Percentiles rank a stretch among this genome's conserved stretches.
Evolutionary conservation across 495 filamentous ascomycete species (phyloP).

Genomic region (Penicillium coffeae): DNA sequence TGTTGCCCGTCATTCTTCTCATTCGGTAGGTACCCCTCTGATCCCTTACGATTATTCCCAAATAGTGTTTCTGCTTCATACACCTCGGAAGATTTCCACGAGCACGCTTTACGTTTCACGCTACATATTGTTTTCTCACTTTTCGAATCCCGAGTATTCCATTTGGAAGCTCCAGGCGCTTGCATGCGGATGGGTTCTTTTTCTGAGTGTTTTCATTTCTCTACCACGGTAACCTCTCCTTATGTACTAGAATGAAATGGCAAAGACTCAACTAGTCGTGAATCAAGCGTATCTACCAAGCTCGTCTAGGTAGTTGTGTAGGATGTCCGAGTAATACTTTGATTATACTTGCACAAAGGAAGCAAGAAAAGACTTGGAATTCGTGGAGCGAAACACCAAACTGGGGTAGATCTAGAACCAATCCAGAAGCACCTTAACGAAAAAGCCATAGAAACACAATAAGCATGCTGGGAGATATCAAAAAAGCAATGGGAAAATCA

Average conservation of each 20-base stretch:
- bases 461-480: slow-evolving; percentile 4
- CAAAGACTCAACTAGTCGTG: slow-evolving; percentile 9
- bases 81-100: slow-evolving; percentile 10
- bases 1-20: neutral
- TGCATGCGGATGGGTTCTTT: slow-evolving; percentile 12
- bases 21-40: neutral
- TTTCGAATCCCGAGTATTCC: slow-evolving; percentile 10
- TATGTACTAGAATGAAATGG: slow-evolving; percentile 21
- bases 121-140: neutral
- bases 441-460: slow-evolving; percentile 5
- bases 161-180: slow-evolving; percentile 14
- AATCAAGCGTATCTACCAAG: slow-evolving; percentile 4
- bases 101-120: neutral
- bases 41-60: neutral
- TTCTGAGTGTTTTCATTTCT: slow-evolving; percentile 1
- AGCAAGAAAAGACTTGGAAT: neutral
- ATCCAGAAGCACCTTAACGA: no score
- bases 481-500: slow-evolving; percentile 6
- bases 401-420: neutral
- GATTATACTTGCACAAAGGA: neutral
- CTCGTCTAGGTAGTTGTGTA: neutral
- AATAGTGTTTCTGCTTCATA: neutral
- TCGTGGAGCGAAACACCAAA: neutral
- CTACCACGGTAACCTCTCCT: slow-evolving; percentile 5
- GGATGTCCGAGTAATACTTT: neutral